phyloP scores from a whole-genome alignment of 2,329 filamentous ascomycete species.

The Cadophora malorum region DNA sequence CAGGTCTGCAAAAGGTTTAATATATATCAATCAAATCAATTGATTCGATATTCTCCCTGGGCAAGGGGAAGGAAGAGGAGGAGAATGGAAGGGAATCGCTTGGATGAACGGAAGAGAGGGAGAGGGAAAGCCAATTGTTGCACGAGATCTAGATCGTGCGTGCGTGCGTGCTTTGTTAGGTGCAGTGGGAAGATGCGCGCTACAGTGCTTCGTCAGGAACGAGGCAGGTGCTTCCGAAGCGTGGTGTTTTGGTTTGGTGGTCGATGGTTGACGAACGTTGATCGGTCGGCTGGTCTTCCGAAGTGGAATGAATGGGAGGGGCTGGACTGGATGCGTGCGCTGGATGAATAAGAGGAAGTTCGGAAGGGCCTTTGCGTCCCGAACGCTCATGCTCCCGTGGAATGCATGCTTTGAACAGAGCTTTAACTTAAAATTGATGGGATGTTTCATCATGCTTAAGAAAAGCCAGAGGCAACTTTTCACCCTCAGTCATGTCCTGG shows the following conservation, averaged over 20 bases:
- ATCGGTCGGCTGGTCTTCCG: conserved; percentile 1
- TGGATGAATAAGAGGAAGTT: background rate
- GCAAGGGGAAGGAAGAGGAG: background rate
- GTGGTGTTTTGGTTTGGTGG: background rate
- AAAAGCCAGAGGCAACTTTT: too few relatives aligned
- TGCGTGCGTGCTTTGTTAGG: background rate
- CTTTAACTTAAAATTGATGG: background rate
- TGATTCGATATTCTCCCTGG: background rate
- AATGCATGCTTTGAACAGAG: too few relatives aligned
- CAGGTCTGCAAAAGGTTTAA: background rate
- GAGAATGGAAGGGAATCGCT: background rate
- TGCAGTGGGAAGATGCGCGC: background rate
- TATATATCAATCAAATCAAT: conserved; percentile 5
- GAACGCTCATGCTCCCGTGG: background rate
- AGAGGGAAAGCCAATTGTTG: conserved; percentile 3
- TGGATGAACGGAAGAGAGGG: background rate
- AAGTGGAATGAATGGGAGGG: background rate
- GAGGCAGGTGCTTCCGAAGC: conserved; percentile 5
- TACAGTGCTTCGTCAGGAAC: background rate
- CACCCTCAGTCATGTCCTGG: too few relatives aligned
- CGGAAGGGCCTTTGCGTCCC: background rate
- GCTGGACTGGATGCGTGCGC: background rate
- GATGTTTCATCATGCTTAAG: background rate
- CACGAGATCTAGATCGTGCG: conserved; percentile 7
- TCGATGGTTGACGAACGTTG: background rate